Base-by-base conservation (phyloP, 495 filamentous ascomycete genomes). In the Wilcoxina mikolae region DNA sequence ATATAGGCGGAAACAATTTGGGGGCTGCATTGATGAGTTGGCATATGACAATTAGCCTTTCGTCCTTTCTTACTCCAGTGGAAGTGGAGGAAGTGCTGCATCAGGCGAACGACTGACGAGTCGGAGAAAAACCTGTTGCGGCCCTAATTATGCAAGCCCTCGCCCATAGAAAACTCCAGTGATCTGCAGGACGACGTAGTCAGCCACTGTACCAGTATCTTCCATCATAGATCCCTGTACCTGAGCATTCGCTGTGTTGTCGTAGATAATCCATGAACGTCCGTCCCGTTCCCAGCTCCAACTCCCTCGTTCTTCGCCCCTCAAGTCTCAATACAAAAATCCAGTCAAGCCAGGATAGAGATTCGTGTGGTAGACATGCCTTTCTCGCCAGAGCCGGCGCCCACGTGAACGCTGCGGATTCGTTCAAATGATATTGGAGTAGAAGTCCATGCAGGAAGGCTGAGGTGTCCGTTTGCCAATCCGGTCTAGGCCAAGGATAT, bases 381-480 rank as follows among this genome's bases (percentile, higher is more conserved):
- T 24, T 24, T 50, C 31, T 41, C 31, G 49, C 17, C 28, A 52
- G 49, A 31, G 31, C 56, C 50, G 53, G 49, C 39, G 54, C 60
- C 54, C 64, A 64, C 61, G 61, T 64, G 61, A 64, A 64, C 61
- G 56, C 53, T 48, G 49, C 44, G 58, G 60, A 64, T 62, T 64
- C 56, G 61, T 63, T 27, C 57, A 26, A 52, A 41, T 22, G 31
- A 31, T 39, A n/a, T 11, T 15, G n/a, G 27, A 18, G 28, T 17
- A 38, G 56, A 56, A 15, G 20, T 26, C 45, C 60, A 64, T 64
- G 61, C 61, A 64, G 60, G 60, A 64, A 57, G 60, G 61, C 61
- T 64, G 61, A 59, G 60, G 60, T 64, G 61, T 59, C 57, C 61
- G 60, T 64, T 64, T 64, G 60, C 53, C 56, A 58, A 64, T 58